These are phyloP conservation scores for Alternaria incomplexa DNA, from an alignment of 2,329 filamentous ascomycete species.

Conservation along the genomic window DNA sequence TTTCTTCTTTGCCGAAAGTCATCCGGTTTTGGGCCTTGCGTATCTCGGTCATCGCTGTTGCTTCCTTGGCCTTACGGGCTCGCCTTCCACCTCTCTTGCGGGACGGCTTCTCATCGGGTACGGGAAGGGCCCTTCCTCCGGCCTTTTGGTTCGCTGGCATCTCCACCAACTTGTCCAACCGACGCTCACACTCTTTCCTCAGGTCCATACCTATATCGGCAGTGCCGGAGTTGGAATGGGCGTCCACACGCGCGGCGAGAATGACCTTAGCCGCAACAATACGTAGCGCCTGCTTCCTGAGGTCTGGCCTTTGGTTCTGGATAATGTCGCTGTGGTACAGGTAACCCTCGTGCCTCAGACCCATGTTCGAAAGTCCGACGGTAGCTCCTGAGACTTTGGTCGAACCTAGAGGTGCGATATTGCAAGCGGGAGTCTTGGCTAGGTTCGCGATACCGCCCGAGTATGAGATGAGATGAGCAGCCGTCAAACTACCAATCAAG, in stretches of 20 bases:
- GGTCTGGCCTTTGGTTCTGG: slow-evolving; percentile 79
- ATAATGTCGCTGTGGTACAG: slow-evolving; percentile 93
- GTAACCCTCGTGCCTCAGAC: slow-evolving; percentile 88
- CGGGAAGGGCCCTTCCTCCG: slow-evolving; percentile 55
- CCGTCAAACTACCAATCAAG: slow-evolving; percentile 88
- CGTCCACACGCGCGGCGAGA: slow-evolving; percentile 89
- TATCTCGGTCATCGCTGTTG: slow-evolving; percentile 94
- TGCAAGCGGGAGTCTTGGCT: slow-evolving; percentile 91
- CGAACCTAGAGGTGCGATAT: slow-evolving; percentile 86
- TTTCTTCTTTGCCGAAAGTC: slow-evolving; percentile 94
- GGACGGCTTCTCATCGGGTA: slow-evolving; percentile 85
- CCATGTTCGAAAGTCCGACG: slow-evolving; percentile 84
- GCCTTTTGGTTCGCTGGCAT: slow-evolving; percentile 87
- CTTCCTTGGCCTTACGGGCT: slow-evolving; percentile 94
- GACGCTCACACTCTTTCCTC: slow-evolving; percentile 80
- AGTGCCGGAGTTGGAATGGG: slow-evolving; percentile 79
- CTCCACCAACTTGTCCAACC: slow-evolving; percentile 91
- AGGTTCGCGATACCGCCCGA: slow-evolving; percentile 87
- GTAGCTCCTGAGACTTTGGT: slow-evolving; percentile 83
- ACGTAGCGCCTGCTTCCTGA: slow-evolving; percentile 92
- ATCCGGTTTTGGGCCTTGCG: slow-evolving; percentile 96
- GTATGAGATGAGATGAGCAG: slow-evolving; percentile 94
- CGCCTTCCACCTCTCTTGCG: slow-evolving; percentile 89
- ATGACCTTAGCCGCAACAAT: slow-evolving; percentile 94
- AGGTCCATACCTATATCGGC: slow-evolving; percentile 84